A percentile compares a stretch with the other conserved stretches of the same genome.
These are phyloP conservation scores for Phytophthora cactorum DNA, from an alignment of 352 stramenopile genomes.

Conservation along the genomic window DNA sequence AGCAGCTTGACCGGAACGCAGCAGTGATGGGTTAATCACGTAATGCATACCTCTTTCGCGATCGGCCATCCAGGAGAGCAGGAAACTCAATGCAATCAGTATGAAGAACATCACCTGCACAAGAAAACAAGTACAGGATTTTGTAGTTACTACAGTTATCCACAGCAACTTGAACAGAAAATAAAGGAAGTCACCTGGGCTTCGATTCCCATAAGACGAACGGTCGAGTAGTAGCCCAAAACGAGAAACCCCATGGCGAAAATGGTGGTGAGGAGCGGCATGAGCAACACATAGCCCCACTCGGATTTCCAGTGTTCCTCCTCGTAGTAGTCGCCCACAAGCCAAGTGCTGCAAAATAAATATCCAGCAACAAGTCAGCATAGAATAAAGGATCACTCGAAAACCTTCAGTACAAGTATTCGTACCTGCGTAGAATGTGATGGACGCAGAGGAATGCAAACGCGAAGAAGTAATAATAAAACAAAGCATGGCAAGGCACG, in stretches of 20 bases:
- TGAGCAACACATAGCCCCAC: slow-evolving; percentile 67
- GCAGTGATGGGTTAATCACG: background rate
- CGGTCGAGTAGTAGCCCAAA: slow-evolving; percentile 69
- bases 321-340: slow-evolving; percentile 70
- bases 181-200: slow-evolving; percentile 35
- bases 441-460: slow-evolving; percentile 58
- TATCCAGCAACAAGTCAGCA: slow-evolving; percentile 7
- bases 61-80: slow-evolving; percentile 78
- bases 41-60: slow-evolving; percentile 50
- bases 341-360: slow-evolving; percentile 42
- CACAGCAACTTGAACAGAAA: background rate
- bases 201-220: slow-evolving; percentile 62
- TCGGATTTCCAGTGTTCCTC: slow-evolving; percentile 65
- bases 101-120: slow-evolving; percentile 61
- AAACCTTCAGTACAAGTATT: background rate
- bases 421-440: slow-evolving; percentile 64
- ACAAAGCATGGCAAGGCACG: slow-evolving; percentile 68
- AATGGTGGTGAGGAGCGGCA: slow-evolving; percentile 55
- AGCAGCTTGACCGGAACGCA: background rate
- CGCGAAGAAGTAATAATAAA: slow-evolving; percentile 72
- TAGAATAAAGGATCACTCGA: background rate
- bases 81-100: slow-evolving; percentile 52
- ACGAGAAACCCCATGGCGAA: slow-evolving; percentile 66
- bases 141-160: background rate
- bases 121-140: slow-evolving; percentile 8